Base-by-base conservation (phyloP, 2,329 filamentous ascomycete species). In the Aurifilum marmelostoma region DNA sequence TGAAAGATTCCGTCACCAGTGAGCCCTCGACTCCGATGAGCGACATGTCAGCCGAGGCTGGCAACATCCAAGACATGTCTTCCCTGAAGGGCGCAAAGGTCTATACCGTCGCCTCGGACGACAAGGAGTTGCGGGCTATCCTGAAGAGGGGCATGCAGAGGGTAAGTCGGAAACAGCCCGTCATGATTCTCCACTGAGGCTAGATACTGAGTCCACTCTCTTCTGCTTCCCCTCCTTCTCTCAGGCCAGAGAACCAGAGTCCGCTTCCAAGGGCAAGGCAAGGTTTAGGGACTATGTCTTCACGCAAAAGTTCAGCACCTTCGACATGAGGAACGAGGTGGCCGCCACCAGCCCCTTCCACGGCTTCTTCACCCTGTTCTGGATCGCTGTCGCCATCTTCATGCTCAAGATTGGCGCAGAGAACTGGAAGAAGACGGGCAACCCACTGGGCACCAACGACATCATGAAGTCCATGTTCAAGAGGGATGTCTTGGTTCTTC, bases 321-420 rank as follows among this genome's bases (percentile, higher is more conserved):
- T 94, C 76, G 92, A 94, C 77, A 84, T 89, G 14, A 88, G 92
- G 72, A 94, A 93, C 75, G 83, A 85, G 6, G 80, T 81, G 1
- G 86, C 87, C 1, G 84, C 86, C 3, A 88, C 89, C 62, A 92
- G 89, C 56, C 89, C 89, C 0, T 94, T 94, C 74, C 88, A 91
- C 76, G 92, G 92, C 39, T 94, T 94, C 80, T 94, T 92, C 75
- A 92, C 89, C 0, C 81, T 95, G 0, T 93, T 93, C 77, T 94
- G 92, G 91, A 85, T 93, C 61, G 84, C 85, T 11, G 88, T 93
- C 71, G 84, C 86, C 8, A 77, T 94, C 58, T 85, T 91, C 73
- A 85, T 93, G 69, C 75, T 91, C 43, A 89, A 89, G 75, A 88
- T 92, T 62, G 89, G 85, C 0, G 87, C 87, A 41, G 83, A 87